Base-by-base conservation (phyloP, 768 basidiomycete genomes). In the Sporobolomyces roseus region DNA sequence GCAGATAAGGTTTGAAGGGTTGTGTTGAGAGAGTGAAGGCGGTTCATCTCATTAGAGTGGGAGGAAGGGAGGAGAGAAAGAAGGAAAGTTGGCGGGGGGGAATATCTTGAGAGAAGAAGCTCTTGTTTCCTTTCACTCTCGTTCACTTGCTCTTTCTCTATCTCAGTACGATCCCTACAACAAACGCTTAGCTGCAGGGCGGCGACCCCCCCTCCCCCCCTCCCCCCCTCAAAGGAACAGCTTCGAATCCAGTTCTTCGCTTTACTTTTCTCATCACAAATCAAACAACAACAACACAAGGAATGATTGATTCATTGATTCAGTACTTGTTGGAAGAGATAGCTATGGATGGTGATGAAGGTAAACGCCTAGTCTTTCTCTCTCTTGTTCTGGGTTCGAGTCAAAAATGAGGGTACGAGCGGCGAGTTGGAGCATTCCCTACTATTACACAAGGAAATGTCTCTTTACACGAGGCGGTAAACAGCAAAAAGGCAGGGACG, bases 341-440 rank as follows among this genome's bases (percentile, higher is more conserved):
- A 35, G 85, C 92, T 8, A 93, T 92, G 78, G 91, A 93, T 75
- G 91, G 91, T 8, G 90, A 93, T 77, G 82, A 90, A 49, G 91
- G 91, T 93, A 78, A 81, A 88, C 84, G 52, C 66, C 35, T 9
- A 21, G 3, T 30, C 38, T 43, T 29, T 35, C 29, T 38, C 61
- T 25, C 53, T 48, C 32, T 9, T 41, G 38, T 41, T 30, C 38
- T 21, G 21, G 8, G 46, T 35, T 46, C 13, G 10, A 41, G 17
- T 16, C 48, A 56, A n/a, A n/a, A n/a, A n/a, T n/a, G n/a, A n/a
- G n/a, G n/a, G n/a, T n/a, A n/a, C n/a, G n/a, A n/a, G n/a, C n/a
- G n/a, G n/a, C n/a, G n/a, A n/a, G n/a, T n/a, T n/a, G n/a, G n/a
- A n/a, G n/a, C n/a, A n/a, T n/a, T n/a, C n/a, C n/a, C n/a, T n/a